Conservation (phyloP, 139 green algal species). For the Chlorella sorokiniana region DNA sequence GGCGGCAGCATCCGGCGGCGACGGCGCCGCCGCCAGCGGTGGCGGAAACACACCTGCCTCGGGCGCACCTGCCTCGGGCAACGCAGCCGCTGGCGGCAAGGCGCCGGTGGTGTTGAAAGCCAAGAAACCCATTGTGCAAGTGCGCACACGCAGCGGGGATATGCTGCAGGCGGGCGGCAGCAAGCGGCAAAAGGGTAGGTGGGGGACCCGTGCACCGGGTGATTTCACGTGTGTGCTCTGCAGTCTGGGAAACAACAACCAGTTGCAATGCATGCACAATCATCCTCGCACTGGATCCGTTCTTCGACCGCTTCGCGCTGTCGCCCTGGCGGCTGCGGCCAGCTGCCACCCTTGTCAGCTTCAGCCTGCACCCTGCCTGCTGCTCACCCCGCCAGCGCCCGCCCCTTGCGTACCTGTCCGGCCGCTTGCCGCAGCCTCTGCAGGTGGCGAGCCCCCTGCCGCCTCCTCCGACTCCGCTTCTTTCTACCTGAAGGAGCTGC, state of each 20-base stretch:
- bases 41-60: not conserved
- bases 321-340: too few relatives aligned
- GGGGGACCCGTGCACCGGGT: too few relatives aligned
- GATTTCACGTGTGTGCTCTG: not conserved
- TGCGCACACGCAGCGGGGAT: constrained; percentile 17
- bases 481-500: constrained; percentile 56
- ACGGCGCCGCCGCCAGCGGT: not conserved
- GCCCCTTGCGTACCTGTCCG: not conserved
- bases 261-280: too few relatives aligned
- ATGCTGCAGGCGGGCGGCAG: not conserved
- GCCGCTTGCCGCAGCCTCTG: not conserved
- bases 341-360: not conserved
- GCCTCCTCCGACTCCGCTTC: constrained; percentile 3
- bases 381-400: not conserved
- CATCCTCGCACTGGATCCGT: too few relatives aligned
- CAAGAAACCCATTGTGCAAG: constrained; percentile 47
- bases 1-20: not conserved
- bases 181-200: constrained; percentile 56
- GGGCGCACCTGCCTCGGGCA: too few relatives aligned
- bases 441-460: constrained; percentile 3
- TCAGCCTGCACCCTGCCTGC: not conserved
- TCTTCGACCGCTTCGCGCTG: too few relatives aligned
- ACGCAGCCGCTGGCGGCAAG: too few relatives aligned
- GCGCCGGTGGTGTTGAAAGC: constrained; percentile 37
- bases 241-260: too few relatives aligned